phyloP scores from a whole-genome alignment of 768 basidiomycete species.

The Tylopilus sp. region DNA sequence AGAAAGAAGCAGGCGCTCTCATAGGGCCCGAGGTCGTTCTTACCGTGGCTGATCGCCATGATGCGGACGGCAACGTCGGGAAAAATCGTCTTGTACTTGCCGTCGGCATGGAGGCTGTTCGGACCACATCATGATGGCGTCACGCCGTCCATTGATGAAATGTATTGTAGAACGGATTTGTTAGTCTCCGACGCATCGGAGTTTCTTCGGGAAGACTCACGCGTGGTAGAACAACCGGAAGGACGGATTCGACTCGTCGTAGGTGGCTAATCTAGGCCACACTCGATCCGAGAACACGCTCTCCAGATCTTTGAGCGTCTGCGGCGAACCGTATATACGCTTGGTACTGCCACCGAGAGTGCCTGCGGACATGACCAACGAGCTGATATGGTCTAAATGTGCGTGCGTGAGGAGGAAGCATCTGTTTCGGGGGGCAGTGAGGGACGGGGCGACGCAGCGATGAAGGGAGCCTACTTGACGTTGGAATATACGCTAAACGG shows the following conservation, averaged over 20 bases:
- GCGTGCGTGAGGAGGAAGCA: constrained; percentile 86
- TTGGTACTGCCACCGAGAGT: constrained; percentile 61
- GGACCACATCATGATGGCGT: no score
- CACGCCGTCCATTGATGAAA: no score
- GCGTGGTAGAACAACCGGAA: constrained; percentile 59
- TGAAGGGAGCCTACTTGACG: constrained; percentile 28
- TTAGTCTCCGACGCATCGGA: constrained; percentile 10
- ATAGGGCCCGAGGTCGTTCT: constrained; percentile 53
- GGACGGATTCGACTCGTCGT: constrained; percentile 59
- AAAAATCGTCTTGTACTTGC: constrained; percentile 49
- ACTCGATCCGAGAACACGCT: constrained; percentile 71
- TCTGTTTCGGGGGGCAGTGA: constrained; percentile 35
- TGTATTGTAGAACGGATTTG: no score
- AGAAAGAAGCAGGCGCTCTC: constrained; percentile 85
- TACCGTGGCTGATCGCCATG: constrained; percentile 74
- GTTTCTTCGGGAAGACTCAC: constrained; percentile 40
- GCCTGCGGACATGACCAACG: constrained; percentile 82
- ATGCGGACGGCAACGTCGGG: constrained; percentile 58
- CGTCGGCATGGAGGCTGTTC: constrained; percentile 48
- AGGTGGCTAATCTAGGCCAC: constrained; percentile 84
- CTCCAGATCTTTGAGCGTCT: constrained; percentile 67
- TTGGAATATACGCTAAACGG: constrained; percentile 29
- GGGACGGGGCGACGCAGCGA: neutral
- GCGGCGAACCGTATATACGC: constrained; percentile 56
- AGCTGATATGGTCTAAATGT: constrained; percentile 86